A percentile compares a stretch with the other conserved stretches of the same genome.
Conservation (phyloP, 2,329 filamentous ascomycete genomes). For the Ceratocystis cacaofunesta region DNA sequence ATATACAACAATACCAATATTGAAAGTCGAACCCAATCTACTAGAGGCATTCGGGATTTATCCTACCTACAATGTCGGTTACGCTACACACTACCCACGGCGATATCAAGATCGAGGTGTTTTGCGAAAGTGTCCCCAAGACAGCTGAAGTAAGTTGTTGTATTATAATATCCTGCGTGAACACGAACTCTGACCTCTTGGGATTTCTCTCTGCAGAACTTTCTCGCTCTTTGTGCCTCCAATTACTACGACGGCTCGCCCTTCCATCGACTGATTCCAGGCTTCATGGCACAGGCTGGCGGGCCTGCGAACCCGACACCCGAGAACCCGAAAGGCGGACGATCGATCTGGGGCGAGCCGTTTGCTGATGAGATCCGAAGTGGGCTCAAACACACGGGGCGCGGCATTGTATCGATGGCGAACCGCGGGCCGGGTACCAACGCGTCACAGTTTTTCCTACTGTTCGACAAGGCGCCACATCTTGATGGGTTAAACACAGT, state of each 20-base stretch:
- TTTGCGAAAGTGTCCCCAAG: slow-evolving; percentile 87
- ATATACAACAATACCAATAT: too few species aligned
- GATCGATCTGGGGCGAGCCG: slow-evolving; percentile 56
- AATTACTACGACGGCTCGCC: slow-evolving; percentile 60
- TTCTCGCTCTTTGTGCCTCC: slow-evolving; percentile 71
- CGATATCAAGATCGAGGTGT: slow-evolving; percentile 88
- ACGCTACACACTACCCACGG: slow-evolving; percentile 77
- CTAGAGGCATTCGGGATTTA: background rate
- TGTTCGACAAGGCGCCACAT: slow-evolving; percentile 63
- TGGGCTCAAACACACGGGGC: slow-evolving; percentile 49
- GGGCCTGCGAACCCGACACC: slow-evolving; percentile 41
- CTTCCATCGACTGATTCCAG: slow-evolving; percentile 66
- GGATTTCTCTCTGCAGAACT: slow-evolving; percentile 43
- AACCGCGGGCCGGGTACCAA: slow-evolving; percentile 63
- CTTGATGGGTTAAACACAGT: slow-evolving; percentile 74
- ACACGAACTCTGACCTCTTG: background rate
- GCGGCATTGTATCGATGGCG: slow-evolving; percentile 62
- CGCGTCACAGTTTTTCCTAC: slow-evolving; percentile 69
- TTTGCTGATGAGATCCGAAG: slow-evolving; percentile 75
- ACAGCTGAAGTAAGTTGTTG: slow-evolving; percentile 55
- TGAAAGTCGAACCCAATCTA: background rate
- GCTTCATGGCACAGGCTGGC: slow-evolving; percentile 70
- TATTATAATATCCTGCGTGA: background rate
- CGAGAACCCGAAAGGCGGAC: slow-evolving; percentile 50
- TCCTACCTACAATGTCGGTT: slow-evolving; percentile 36